Evolutionary conservation across 1,139 yeast species (phyloP).

Genomic region (Eremothecium coryli): DNA sequence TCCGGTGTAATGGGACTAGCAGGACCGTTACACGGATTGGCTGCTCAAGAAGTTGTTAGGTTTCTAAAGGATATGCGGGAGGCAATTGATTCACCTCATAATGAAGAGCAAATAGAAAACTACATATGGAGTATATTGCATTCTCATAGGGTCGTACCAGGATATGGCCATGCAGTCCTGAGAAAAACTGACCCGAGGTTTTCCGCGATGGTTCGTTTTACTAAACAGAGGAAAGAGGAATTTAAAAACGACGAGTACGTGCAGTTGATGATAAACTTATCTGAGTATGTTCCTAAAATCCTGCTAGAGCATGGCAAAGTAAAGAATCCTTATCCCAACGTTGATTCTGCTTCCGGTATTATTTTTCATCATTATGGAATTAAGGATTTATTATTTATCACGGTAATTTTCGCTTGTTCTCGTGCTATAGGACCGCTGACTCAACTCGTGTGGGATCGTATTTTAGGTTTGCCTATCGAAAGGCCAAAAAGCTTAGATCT

Average conservation of each 20-base stretch:
- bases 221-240: conserved; percentile 26
- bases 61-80: conserved; percentile 80
- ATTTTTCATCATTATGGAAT: conserved; percentile 51
- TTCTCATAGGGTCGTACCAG: conserved; percentile 93
- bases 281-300: conserved; percentile 46
- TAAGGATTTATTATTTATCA: conserved; percentile 46
- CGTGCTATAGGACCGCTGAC: conserved; percentile 50
- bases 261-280: conserved; percentile 29
- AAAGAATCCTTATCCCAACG: conserved; percentile 58
- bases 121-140: conserved; percentile 89
- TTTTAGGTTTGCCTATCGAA: conserved; percentile 52
- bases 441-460: conserved; percentile 53
- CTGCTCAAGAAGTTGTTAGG: conserved; percentile 95
- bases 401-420: conserved; percentile 52
- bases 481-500: conserved; percentile 42
- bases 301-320: conserved; percentile 51
- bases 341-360: conserved; percentile 51
- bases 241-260: conserved; percentile 30
- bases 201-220: conserved; percentile 33
- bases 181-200: conserved; percentile 86
- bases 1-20: conserved; percentile 97
- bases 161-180: conserved; percentile 94
- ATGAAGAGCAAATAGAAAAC: conserved; percentile 68
- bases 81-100: conserved; percentile 62
- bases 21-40: conserved; percentile 97